Evolutionary conservation across 139 green algal genomes (phyloP).

Genomic region (Yamagishiella unicocca): DNA sequence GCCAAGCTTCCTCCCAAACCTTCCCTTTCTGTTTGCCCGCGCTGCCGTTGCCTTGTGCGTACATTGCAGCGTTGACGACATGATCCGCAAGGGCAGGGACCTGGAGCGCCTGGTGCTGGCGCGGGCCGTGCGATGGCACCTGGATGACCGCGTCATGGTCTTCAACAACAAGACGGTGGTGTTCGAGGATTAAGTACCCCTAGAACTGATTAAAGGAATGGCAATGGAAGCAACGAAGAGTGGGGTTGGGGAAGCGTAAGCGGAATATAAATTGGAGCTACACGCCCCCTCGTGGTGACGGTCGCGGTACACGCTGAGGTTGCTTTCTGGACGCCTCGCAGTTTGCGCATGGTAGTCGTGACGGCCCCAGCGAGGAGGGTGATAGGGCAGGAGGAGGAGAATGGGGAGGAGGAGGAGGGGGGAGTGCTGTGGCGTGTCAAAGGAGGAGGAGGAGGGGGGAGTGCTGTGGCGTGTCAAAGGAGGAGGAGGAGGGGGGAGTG

Average conservation of each 20-base stretch:
- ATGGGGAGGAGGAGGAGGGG: background rate
- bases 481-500: background rate
- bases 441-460: background rate
- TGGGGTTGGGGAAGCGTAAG: no score
- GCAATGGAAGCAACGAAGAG: no score
- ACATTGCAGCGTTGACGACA: constrained; percentile 49
- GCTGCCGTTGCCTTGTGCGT: background rate
- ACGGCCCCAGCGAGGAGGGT: no score
- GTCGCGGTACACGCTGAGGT: no score
- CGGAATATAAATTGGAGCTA: no score
- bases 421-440: background rate
- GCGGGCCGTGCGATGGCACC: constrained; percentile 77
- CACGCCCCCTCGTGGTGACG: no score
- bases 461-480: background rate
- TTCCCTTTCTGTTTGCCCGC: background rate
- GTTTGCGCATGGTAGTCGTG: no score
- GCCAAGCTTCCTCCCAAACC: no score
- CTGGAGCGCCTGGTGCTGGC: constrained; percentile 86
- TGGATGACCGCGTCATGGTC: constrained; percentile 82
- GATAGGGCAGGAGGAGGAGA: background rate
- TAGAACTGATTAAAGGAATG: no score
- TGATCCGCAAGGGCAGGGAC: constrained; percentile 77
- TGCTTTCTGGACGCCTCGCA: no score
- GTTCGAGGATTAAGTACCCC: constrained; percentile 81
- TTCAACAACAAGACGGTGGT: constrained; percentile 83